These are phyloP conservation scores for Aspergillus sergii DNA, from an alignment of 2,329 filamentous ascomycete species.

Conservation along the genomic window DNA sequence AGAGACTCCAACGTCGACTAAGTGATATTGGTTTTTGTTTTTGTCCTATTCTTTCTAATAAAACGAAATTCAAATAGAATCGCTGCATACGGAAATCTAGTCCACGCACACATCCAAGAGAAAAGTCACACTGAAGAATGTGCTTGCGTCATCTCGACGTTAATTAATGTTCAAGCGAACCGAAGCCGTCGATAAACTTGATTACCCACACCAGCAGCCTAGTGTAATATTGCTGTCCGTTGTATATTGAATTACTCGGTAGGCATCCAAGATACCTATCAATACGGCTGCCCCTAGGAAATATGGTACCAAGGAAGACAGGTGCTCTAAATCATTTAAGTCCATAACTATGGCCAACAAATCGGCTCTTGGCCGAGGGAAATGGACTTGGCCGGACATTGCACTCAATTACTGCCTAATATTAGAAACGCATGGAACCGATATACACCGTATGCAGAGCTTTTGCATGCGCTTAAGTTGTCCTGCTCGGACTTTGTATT, in stretches of 20 bases:
- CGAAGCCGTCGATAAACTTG: background rate
- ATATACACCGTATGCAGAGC: background rate
- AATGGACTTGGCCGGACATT: background rate
- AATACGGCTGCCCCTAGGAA: background rate
- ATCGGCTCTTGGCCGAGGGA: background rate
- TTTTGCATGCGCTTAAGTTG: background rate
- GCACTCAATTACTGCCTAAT: background rate
- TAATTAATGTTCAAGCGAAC: background rate
- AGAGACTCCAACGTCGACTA: background rate
- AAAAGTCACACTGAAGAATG: background rate
- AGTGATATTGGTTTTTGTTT: background rate
- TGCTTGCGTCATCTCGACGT: conserved; percentile 1
- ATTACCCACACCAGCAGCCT: background rate
- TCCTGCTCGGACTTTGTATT: background rate
- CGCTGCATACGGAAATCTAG: background rate
- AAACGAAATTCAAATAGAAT: background rate
- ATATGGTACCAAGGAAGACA: background rate
- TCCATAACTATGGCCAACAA: background rate
- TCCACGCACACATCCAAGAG: background rate
- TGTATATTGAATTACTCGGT: background rate
- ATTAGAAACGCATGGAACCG: background rate
- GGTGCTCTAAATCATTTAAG: background rate
- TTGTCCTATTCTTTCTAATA: background rate
- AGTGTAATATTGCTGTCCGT: background rate
- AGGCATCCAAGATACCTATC: background rate